Percentiles rank a stretch among this genome's conserved stretches.
Conservation (phyloP, 2,329 filamentous ascomycete species). For the Plectosphaerella cucumerina region DNA sequence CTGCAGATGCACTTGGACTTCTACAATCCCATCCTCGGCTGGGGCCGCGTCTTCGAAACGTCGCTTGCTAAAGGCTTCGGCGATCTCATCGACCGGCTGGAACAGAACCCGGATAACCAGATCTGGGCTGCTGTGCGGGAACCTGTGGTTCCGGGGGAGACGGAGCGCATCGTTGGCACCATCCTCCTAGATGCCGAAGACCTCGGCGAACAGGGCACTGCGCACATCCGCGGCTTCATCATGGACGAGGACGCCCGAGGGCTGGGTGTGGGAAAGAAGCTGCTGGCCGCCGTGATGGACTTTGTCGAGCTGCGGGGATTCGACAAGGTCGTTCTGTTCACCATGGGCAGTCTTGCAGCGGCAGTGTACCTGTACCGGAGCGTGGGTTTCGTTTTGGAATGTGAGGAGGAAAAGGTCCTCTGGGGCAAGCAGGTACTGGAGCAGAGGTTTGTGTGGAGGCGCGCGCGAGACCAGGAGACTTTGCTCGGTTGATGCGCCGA, state of each 20-base stretch:
- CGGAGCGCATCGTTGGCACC: conserved; percentile 18
- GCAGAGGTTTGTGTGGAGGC: too few relatives aligned
- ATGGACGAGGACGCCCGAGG: conserved; percentile 18
- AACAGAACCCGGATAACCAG: conserved; percentile 15
- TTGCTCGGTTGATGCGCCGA: too few relatives aligned
- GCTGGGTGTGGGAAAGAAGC: conserved; percentile 17
- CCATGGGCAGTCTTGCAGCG: conserved; percentile 14
- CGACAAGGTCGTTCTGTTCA: conserved; percentile 17
- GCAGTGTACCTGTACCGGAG: conserved; percentile 20
- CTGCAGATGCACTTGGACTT: conserved; percentile 22
- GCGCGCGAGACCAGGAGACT: too few relatives aligned
- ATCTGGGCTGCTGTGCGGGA: conserved; percentile 20
- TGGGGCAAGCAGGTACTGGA: conserved; percentile 6
- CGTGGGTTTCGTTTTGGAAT: conserved; percentile 16
- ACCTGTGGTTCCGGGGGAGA: background rate
- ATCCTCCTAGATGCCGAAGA: conserved; percentile 22
- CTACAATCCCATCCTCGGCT: conserved; percentile 14
- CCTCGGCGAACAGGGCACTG: conserved; percentile 10
- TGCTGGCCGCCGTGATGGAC: conserved; percentile 18
- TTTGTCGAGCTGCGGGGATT: conserved; percentile 18
- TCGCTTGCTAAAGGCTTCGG: conserved; percentile 13
- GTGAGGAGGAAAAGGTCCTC: conserved; percentile 10
- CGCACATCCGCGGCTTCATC: conserved; percentile 21
- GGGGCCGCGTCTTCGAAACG: conserved; percentile 20
- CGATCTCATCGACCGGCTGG: conserved; percentile 15